Conservation (phyloP, 768 basidiomycete genomes). For the Chalciporus chontae region DNA sequence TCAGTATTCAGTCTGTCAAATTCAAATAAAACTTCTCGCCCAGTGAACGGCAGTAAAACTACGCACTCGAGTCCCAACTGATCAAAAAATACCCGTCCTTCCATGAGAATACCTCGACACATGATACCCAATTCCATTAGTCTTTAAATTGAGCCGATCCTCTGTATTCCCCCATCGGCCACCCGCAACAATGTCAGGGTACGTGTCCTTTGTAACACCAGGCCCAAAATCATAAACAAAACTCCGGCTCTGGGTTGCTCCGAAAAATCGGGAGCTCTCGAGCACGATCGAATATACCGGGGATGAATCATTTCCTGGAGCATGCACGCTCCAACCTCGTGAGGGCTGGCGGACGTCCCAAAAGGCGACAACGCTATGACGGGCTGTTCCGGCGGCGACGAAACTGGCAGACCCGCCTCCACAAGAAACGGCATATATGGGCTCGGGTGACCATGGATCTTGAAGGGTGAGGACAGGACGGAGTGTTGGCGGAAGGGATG, state of each 20-base stretch:
- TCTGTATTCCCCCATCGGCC: slow-evolving; percentile 16
- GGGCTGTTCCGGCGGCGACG: slow-evolving; percentile 72
- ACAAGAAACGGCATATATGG: slow-evolving; percentile 72
- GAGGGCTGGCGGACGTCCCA: slow-evolving; percentile 72
- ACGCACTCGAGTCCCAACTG: background rate
- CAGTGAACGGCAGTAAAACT: too few relatives aligned
- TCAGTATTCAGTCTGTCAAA: too few relatives aligned
- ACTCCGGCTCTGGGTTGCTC: slow-evolving; percentile 70
- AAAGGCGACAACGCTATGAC: slow-evolving; percentile 74
- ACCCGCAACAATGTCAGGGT: slow-evolving; percentile 35
- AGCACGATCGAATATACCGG: slow-evolving; percentile 74
- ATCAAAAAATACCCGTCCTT: slow-evolving; percentile 11
- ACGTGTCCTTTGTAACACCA: slow-evolving; percentile 53
- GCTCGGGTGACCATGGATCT: slow-evolving; percentile 68
- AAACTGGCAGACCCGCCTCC: slow-evolving; percentile 68
- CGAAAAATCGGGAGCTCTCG: slow-evolving; percentile 78
- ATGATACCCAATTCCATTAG: slow-evolving; percentile 45
- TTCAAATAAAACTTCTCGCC: too few relatives aligned
- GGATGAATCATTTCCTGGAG: slow-evolving; percentile 73
- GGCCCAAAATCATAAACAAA: slow-evolving; percentile 82
- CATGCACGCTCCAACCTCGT: slow-evolving; percentile 73
- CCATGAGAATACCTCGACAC: slow-evolving; percentile 46
- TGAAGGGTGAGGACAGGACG: slow-evolving; percentile 56
- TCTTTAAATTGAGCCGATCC: slow-evolving; percentile 29
- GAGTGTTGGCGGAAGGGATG: slow-evolving; percentile 34